Evolutionary conservation across 257 asterid species (phyloP).

Genomic region (Lithospermum erythrorhizon): DNA sequence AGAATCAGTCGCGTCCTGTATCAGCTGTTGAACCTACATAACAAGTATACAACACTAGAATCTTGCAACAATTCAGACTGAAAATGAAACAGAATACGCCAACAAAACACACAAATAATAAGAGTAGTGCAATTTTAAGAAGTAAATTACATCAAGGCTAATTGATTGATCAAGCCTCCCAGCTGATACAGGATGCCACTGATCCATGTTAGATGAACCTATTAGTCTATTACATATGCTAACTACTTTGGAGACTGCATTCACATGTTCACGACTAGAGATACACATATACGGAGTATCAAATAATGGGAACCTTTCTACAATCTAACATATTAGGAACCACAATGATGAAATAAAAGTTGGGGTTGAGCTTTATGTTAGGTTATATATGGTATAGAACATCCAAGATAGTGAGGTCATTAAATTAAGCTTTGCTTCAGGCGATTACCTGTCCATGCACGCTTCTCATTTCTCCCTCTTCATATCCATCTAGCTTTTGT

Average conservation of each 20-base stretch:
- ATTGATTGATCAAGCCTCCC: no score
- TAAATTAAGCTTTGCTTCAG: neutral
- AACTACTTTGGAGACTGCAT: no score
- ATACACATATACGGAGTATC: no score
- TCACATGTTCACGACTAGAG: no score
- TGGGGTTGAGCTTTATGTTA: neutral
- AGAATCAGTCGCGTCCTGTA: conserved; percentile 89
- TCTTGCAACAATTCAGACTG: neutral
- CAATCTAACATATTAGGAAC: no score
- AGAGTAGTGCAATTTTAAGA: no score
- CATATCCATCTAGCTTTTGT: conserved; percentile 98
- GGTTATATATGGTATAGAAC: neutral
- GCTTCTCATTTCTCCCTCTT: conserved; percentile 97
- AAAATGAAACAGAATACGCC: neutral
- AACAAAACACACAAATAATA: neutral
- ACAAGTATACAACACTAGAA: neutral
- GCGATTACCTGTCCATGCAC: conserved; percentile 76
- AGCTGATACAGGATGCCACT: no score
- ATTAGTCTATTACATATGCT: no score
- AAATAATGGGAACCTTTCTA: no score
- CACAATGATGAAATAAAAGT: no score
- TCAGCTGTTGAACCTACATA: conserved; percentile 86
- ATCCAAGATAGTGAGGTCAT: neutral
- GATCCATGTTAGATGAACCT: no score
- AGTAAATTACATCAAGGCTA: no score